Base-by-base conservation (phyloP, 2,329 filamentous ascomycete genomes). In the Helotiales sp. region DNA sequence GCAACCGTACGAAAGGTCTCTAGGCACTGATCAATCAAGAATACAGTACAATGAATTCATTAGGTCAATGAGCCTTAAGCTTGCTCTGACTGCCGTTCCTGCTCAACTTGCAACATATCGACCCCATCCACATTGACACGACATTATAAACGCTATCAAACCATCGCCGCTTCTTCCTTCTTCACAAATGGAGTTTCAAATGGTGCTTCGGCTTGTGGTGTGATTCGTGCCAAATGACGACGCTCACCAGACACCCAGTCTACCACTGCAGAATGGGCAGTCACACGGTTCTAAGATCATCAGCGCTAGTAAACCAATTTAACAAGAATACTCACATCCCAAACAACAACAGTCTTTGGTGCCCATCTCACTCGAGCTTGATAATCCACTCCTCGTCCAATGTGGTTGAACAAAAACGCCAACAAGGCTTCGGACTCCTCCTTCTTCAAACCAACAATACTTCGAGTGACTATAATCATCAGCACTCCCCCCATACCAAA, bases 221-320 rank as follows among this genome's bases (percentile, higher is more conserved):
- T 93, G 68, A 96, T 88, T 34, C 91, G 81, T 7, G 90, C 90
- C 63, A 95, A 74, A 74, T 96, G 90, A 46, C 91, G 80, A 54
- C 90, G 79, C 72, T 90, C 84, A 2, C 89, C 90, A 70, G 84
- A 83, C 64, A 87, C 83, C 90, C 90, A 96, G 72, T 95, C 90
- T 2, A 92, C 76, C 44, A 92, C 76, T 2, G 90, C 91, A 8
- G 88, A 87, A 73, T 96, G 90, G 66, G 86, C 82, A n/a, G 88
- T 91, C 0, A 92, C 82, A 30, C 90, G 81, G 76, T 93, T 93
- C 75, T 79, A 22, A 17, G 22, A 30, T 27, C 12, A 42, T 12
- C 34, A 33, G 29, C 2, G 5, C 5, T 42, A 2, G 29, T 34
- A 13, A 27, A 17, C 34, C 5, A 22, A 10, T n/a, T 19, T 34